phyloP scores from a whole-genome alignment of 2,329 filamentous ascomycete genomes.

The Aphanoascus verrucosus region DNA sequence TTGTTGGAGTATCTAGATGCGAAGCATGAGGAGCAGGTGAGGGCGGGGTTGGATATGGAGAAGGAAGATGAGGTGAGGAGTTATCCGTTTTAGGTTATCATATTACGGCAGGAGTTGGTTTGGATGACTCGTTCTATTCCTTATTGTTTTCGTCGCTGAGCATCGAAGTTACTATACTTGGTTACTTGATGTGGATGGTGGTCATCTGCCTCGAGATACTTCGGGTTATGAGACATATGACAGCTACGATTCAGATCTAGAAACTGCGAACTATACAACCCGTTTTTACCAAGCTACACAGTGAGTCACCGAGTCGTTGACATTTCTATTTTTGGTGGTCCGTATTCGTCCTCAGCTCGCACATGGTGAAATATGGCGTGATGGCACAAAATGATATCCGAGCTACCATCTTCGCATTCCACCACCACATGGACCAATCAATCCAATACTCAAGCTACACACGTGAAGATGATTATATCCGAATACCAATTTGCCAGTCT shows the following conservation, averaged over 20 bases:
- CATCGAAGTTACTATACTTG: too few species aligned
- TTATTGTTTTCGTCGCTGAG: neutral
- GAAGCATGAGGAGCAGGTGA: conserved; percentile 63
- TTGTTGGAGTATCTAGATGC: conserved; percentile 64
- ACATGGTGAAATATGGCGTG: too few species aligned
- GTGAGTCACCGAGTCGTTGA: too few species aligned
- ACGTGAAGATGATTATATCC: neutral
- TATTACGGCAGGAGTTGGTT: neutral
- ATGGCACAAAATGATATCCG: too few species aligned
- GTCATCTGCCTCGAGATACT: neutral
- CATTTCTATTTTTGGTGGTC: too few species aligned
- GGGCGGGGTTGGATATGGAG: conserved; percentile 51
- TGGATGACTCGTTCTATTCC: neutral
- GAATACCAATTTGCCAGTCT: neutral
- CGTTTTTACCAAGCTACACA: too few species aligned
- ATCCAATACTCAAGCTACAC: neutral
- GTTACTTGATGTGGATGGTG: too few species aligned
- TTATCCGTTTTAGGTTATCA: conserved; percentile 52
- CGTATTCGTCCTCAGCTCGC: too few species aligned
- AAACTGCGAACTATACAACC: neutral
- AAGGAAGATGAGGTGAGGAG: conserved; percentile 49
- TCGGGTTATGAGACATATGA: too few species aligned
- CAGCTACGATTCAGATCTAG: neutral
- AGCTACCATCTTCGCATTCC: too few species aligned
- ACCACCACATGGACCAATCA: too few species aligned